phyloP scores from a whole-genome alignment of 2,329 filamentous ascomycete genomes.

The Ilyonectria sp. region DNA sequence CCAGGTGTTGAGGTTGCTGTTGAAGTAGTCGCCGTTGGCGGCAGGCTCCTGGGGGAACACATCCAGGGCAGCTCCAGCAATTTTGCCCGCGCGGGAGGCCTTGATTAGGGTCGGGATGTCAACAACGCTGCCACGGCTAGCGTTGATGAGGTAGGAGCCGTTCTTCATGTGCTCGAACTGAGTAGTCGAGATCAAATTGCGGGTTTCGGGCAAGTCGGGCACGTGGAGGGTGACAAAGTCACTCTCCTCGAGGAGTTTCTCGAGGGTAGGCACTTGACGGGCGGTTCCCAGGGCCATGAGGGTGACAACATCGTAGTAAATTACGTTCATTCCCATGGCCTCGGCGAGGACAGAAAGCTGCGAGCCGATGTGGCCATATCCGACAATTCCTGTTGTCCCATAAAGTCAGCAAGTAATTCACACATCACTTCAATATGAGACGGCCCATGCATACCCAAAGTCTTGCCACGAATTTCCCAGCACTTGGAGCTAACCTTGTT shows the following conservation, averaged over 20 bases:
- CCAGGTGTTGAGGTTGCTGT: constrained; percentile 85
- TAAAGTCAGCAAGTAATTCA: constrained; percentile 5
- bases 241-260: constrained; percentile 81
- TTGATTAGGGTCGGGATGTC: constrained; percentile 94
- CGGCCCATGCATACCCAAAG: constrained; percentile 75
- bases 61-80: constrained; percentile 95
- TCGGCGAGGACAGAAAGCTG: constrained; percentile 96
- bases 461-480: constrained; percentile 99
- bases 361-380: constrained; percentile 97
- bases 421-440: not conserved
- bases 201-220: constrained; percentile 92
- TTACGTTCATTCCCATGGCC: constrained; percentile 97
- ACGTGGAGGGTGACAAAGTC: constrained; percentile 98
- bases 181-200: constrained; percentile 86
- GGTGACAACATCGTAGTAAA: constrained; percentile 96
- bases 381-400: constrained; percentile 79
- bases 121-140: constrained; percentile 92
- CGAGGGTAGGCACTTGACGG: constrained; percentile 83
- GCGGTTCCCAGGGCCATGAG: constrained; percentile 95
- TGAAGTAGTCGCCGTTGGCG: constrained; percentile 97
- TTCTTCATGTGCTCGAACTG: constrained; percentile 92
- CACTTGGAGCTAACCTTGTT: constrained; percentile 98
- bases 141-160: constrained; percentile 96
- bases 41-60: constrained; percentile 96
- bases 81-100: constrained; percentile 86